Base-by-base conservation (phyloP, 176 grass and related monocot species). In the Hyparrhenia diplandra region DNA sequence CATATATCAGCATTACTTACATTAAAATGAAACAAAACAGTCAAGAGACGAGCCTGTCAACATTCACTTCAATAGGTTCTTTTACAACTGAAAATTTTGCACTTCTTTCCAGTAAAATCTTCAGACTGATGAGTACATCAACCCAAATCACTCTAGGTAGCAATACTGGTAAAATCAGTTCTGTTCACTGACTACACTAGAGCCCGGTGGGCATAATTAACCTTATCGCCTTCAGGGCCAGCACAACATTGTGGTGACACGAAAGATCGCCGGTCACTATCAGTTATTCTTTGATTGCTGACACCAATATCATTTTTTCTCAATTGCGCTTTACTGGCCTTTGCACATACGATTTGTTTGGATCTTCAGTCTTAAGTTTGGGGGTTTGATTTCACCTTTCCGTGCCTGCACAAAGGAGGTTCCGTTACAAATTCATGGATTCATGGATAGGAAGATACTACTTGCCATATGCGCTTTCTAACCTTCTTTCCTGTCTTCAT, bases 401-500 rank as follows among this genome's bases (percentile, higher is more conserved):
- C 88, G 82, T 32, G 47, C 87, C 97, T 99, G 74, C 5, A 88
- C 1, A 89, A 73, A 82, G 0, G 16, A 69, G 69, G 36, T 23
- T 71, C 41, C 54, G 78, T 82, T 72, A 71, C 16, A 20, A n/a
- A n/a, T n/a, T n/a, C n/a, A n/a, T n/a, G n/a, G 9, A 67, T 66
- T 82, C 40, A 80, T 75, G 64, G 40, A 68, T 62, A 36, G 5
- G 10, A 64, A 86, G 28, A 28, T 58, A 52, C 4, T 62, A 41
- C 5, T 47, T 52, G 16, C 2, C 32, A 37, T 29, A 25, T 68
- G 4, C 23, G 32, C 18, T 74, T 42, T 47, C 87, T 78, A 68
- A 99, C 93, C 97, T 99, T 99, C 80, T 99, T 99, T 67, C 97
- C 97, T 39, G 90, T 91, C 89, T 96, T 99, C 93, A 96, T 96